phyloP scores from a whole-genome alignment of 768 basidiomycete species.

The Krasilnikovozyma curviuscula region DNA sequence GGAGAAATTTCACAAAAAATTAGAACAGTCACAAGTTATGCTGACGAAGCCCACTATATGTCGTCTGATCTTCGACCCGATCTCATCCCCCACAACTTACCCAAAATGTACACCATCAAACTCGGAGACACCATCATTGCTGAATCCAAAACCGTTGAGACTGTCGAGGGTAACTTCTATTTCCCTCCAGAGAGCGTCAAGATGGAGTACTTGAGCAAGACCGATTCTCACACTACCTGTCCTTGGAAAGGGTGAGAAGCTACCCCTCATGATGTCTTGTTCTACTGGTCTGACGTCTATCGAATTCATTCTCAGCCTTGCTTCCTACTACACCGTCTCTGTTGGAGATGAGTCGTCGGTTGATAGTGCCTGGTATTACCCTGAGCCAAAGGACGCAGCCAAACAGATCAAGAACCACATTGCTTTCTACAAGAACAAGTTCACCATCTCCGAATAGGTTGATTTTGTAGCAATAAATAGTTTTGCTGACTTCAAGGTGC shows the following conservation, averaged over 20 bases:
- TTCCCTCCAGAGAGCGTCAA: constrained; percentile 44
- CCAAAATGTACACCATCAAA: no score
- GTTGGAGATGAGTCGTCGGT: constrained; percentile 34
- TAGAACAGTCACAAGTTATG: no score
- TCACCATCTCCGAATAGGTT: constrained; percentile 8
- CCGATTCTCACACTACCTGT: constrained; percentile 32
- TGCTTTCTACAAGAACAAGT: constrained; percentile 56
- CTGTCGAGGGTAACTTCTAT: constrained; percentile 46
- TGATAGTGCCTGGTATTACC: constrained; percentile 41
- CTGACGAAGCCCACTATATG: no score
- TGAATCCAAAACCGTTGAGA: no score
- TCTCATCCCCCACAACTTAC: no score
- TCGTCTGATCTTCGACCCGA: no score
- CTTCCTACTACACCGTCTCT: constrained; percentile 44
- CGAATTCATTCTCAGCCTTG: constrained; percentile 36
- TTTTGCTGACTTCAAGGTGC: no score
- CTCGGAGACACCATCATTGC: no score
- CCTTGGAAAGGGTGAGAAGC: constrained; percentile 61
- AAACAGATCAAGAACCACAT: constrained; percentile 44
- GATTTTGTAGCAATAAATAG: constrained; percentile 21
- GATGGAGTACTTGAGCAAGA: constrained; percentile 32
- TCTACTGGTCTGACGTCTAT: neutral
- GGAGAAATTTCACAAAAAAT: no score
- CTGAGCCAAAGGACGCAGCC: constrained; percentile 38
- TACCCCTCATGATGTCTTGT: no score